These are phyloP conservation scores for Canariomyces notabilis DNA, from an alignment of 2,329 filamentous ascomycete species.

Conservation along the genomic window DNA sequence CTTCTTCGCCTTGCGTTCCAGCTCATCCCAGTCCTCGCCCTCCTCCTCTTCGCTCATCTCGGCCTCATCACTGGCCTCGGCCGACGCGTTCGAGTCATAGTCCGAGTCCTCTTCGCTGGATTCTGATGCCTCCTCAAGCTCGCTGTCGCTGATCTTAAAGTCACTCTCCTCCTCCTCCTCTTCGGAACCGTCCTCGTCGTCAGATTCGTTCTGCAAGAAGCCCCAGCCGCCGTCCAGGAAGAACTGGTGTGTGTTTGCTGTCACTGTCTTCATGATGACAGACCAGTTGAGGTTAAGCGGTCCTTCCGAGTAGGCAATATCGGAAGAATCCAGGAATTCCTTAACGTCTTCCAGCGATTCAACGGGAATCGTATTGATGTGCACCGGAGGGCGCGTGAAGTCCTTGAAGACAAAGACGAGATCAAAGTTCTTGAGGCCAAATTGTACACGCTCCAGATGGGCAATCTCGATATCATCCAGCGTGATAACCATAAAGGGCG, in stretches of 20 bases:
- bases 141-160: constrained; percentile 85
- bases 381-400: constrained; percentile 81
- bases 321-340: constrained; percentile 93
- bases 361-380: constrained; percentile 97
- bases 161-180: constrained; percentile 86
- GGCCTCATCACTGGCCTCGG: constrained; percentile 76
- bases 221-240: constrained; percentile 94
- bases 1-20: constrained; percentile 87
- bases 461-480: constrained; percentile 95
- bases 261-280: constrained; percentile 99
- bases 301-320: constrained; percentile 90
- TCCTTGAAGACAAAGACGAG: constrained; percentile 98
- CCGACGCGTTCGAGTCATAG: constrained; percentile 83
- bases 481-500: constrained; percentile 92
- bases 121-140: constrained; percentile 76
- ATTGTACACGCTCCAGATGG: constrained; percentile 91
- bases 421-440: constrained; percentile 98
- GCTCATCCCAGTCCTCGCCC: constrained; percentile 88
- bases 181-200: constrained; percentile 71
- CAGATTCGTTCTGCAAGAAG: constrained; percentile 82
- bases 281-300: constrained; percentile 98
- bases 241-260: constrained; percentile 88
- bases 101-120: constrained; percentile 80
- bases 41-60: constrained; percentile 65
- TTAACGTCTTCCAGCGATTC: constrained; percentile 93